Base-by-base conservation (phyloP, 2,329 filamentous ascomycete species). In the Fusarium sp. region DNA sequence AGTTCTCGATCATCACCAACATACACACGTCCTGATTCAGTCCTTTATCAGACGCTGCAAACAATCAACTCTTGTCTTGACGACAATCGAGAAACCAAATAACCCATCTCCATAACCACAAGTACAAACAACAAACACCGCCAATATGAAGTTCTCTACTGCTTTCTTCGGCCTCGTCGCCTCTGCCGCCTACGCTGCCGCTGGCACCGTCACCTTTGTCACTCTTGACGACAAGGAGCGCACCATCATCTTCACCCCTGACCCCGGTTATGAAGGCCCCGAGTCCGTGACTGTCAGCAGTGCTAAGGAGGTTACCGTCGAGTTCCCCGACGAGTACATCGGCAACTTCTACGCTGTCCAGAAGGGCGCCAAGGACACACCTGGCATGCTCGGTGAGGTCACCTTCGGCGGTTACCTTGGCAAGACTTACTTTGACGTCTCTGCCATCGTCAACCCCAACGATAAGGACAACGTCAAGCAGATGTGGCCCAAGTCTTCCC, bases 351-450 rank as follows among this genome's bases (percentile, higher is more conserved):
- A 85, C 77, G 80, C 86, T 44, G 75, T 87, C 68, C 78, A 79
- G 40, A 77, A 85, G 28, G 87, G 86, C 55, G 61, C 75, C 3
- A 45, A 74, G 13, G 78, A 83, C 69, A 72, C 73, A 42, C 76
- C 81, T 7, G 86, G 86, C 70, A 88, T 86, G 84, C 82, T 86
- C 58, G 84, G 84, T 55, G 84, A 86, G 81, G 80, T 85, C 57
- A 78, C 79, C 68, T 86, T 85, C 74, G 79, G 83, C 54, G 85
- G 83, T 74, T 86, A 78, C 78, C 73, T 76, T 53, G 85, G 79
- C 68, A 64, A 80, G 61, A 87, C 83, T 59, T 89, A 83, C 82
- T 89, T 86, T 60, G 87, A 89, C 67, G 85, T 89, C 66, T 88
- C 86, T 13, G 86, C 86, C 75, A 88, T 89, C 68, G 84, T 88